A percentile compares a stretch with the other conserved stretches of the same genome.
These are phyloP conservation scores for Tubosaeta brunneosetosa DNA, from an alignment of 768 basidiomycete species.

Conservation along the genomic window DNA sequence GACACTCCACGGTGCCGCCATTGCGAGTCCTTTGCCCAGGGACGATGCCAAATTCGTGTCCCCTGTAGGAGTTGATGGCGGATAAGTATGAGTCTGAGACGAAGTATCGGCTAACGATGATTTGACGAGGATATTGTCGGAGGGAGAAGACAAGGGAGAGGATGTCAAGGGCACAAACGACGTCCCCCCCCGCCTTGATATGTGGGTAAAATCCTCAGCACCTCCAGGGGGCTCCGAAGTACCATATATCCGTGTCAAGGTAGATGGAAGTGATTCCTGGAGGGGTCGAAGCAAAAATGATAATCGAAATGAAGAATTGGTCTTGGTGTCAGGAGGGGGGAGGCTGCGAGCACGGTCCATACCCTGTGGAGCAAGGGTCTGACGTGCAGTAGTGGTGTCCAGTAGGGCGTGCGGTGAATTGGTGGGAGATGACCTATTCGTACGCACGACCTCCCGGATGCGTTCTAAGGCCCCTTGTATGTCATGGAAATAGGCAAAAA, in stretches of 20 bases:
- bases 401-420: slow-evolving; percentile 35
- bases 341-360: slow-evolving; percentile 40
- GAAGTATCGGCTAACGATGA: slow-evolving; percentile 24
- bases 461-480: slow-evolving; percentile 70
- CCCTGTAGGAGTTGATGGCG: slow-evolving; percentile 59
- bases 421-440: slow-evolving; percentile 37
- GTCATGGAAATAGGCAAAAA: slow-evolving; percentile 93
- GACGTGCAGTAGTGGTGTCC: slow-evolving; percentile 54
- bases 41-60: slow-evolving; percentile 36
- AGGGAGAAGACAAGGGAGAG: slow-evolving; percentile 28
- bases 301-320: slow-evolving; percentile 53
- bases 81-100: slow-evolving; percentile 67
- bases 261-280: slow-evolving; percentile 47
- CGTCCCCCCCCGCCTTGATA: slow-evolving; percentile 51
- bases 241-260: slow-evolving; percentile 30
- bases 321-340: slow-evolving; percentile 31
- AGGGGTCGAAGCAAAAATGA: slow-evolving; percentile 65
- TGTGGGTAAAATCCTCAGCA: slow-evolving; percentile 67
- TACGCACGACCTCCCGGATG: slow-evolving; percentile 73
- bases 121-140: slow-evolving; percentile 4
- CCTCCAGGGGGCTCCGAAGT: slow-evolving; percentile 34
- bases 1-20: slow-evolving; percentile 48
- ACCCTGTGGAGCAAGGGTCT: slow-evolving; percentile 20
- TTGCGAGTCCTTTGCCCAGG: slow-evolving; percentile 41
- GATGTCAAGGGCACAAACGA: slow-evolving; percentile 59